Evolutionary conservation across 2,329 filamentous ascomycete species (phyloP).

Genomic region (Cladophialophora bantiana): DNA sequence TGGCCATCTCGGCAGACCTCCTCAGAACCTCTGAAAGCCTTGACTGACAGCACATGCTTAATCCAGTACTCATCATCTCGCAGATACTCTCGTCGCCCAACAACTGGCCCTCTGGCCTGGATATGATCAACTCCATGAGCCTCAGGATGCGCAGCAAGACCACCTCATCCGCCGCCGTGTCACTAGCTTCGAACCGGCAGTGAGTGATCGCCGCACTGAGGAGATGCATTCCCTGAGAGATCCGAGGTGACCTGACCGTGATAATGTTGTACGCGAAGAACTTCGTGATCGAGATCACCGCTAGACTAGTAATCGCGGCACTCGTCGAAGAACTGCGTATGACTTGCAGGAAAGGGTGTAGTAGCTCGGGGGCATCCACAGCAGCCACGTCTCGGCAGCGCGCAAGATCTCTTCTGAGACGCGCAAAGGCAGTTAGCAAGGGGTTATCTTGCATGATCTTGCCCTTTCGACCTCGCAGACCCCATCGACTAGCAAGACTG

Average conservation of each 20-base stretch:
- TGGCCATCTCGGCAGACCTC: slow-evolving; percentile 87
- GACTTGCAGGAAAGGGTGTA: slow-evolving; percentile 94
- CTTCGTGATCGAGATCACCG: slow-evolving; percentile 91
- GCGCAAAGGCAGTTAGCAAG: slow-evolving; percentile 91
- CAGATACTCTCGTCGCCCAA: slow-evolving; percentile 98
- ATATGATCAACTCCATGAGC: slow-evolving; percentile 98
- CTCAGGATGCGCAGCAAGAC: slow-evolving; percentile 93
- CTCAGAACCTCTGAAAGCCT: slow-evolving; percentile 89
- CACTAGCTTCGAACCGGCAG: slow-evolving; percentile 95
- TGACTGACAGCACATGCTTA: slow-evolving; percentile 96
- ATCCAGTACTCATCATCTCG: slow-evolving; percentile 98
- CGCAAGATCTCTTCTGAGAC: slow-evolving; percentile 84
- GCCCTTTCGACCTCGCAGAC: slow-evolving; percentile 89
- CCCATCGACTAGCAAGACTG: slow-evolving; percentile 82
- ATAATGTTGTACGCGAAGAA: slow-evolving; percentile 96
- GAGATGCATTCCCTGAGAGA: slow-evolving; percentile 90
- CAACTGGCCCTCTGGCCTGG: slow-evolving; percentile 86
- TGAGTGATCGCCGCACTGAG: slow-evolving; percentile 95
- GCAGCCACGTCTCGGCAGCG: slow-evolving; percentile 85
- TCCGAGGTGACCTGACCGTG: slow-evolving; percentile 80
- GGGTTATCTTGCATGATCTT: slow-evolving; percentile 98
- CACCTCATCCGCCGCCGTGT: slow-evolving; percentile 92
- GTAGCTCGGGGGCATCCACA: slow-evolving; percentile 87
- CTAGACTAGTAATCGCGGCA: slow-evolving; percentile 92
- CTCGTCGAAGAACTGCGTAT: slow-evolving; percentile 96